These are phyloP conservation scores for Pythium guiyangense DNA, from an alignment of 352 stramenopile genomes.

Conservation along the genomic window DNA sequence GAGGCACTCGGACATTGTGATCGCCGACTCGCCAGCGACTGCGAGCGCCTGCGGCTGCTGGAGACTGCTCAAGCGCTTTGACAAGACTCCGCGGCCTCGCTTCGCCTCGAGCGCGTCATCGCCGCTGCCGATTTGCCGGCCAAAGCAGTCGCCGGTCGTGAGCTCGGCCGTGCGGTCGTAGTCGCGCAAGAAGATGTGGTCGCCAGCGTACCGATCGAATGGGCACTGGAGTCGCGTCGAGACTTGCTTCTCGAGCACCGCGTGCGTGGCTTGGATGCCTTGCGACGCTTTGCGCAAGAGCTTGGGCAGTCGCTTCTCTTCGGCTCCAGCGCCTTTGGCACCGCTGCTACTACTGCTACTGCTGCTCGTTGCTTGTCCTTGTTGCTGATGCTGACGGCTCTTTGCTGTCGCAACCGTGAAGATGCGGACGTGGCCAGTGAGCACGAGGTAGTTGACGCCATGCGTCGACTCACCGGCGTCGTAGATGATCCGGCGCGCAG, in stretches of 20 bases:
- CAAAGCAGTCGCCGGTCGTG: slow-evolving; percentile 18
- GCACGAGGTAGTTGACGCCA: slow-evolving; percentile 15
- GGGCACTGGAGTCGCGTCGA: background rate
- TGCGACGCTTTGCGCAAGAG: slow-evolving; percentile 5
- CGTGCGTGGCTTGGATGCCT: background rate
- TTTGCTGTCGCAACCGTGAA: slow-evolving; percentile 6
- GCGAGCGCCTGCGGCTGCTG: background rate
- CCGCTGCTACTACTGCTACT: too few species aligned
- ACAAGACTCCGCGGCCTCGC: background rate
- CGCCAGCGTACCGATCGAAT: slow-evolving; percentile 24
- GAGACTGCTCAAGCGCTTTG: background rate
- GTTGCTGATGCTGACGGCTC: background rate
- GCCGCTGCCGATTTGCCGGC: slow-evolving; percentile 8
- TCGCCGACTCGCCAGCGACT: slow-evolving; percentile 10
- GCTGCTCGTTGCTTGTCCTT: too few species aligned
- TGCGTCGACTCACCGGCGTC: slow-evolving; percentile 19
- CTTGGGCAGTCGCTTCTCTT: slow-evolving; percentile 10
- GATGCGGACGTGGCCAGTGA: slow-evolving; percentile 17
- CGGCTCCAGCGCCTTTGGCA: background rate
- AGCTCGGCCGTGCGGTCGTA: slow-evolving; percentile 24
- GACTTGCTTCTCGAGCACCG: slow-evolving; percentile 7
- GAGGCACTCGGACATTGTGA: slow-evolving; percentile 35
- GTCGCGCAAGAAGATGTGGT: slow-evolving; percentile 30
- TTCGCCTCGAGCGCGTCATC: background rate
- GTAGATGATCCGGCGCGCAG: slow-evolving; percentile 21